Evolutionary conservation across 1,284 basidiomycete species (phyloP), one percentile per base, ranked within the genome.

Genomic region (Tylopilus sp.): DNA sequence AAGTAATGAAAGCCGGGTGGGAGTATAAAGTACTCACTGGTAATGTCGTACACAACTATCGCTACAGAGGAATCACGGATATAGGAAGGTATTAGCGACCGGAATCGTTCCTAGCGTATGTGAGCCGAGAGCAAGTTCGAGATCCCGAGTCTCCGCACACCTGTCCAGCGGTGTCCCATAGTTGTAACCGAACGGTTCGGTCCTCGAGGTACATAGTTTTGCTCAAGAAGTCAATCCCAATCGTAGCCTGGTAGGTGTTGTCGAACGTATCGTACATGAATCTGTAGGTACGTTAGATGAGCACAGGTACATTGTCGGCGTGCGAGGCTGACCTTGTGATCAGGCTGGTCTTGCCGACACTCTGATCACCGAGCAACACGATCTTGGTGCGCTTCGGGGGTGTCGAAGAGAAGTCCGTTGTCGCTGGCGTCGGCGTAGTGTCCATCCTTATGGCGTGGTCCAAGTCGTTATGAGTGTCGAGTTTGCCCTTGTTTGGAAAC

Each of bases 171-270:
- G 97, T 99, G 71, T 99, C 97, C 95, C 95, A 99, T 9, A 99
- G 76, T 68, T 99, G 97, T 71, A 99, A 73, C 64, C 97, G 81
- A 41, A 99, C 96, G 3, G 97, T 99, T 61, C 97, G 78, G 74
- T 99, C 97, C 68, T 99, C 97, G 51, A 99, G 81, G 71, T 99
- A 99, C 93, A 99, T 97, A 0, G 97, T 99, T 78, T 99, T 99
- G 73, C 92, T 96, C 68, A 99, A 75, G 70, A 99, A 99, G 75
- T 99, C 97, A 71, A 98, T 99, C 55, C 97, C 97, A 67, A 99
- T 99, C 12, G 97, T 99, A 12, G 97, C 97, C 71, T 99, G 97
- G 70, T 99, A 99, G 40, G 96, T 99, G 72, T 97, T 97, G 77
- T 99, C 97, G 69, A 99, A 99, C 0, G 97, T 98, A 73, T 99